Percentiles rank a stretch among this genome's conserved stretches.
Evolutionary conservation across 2,329 filamentous ascomycete genomes (phyloP).

Genomic region (Alternaria solani): DNA sequence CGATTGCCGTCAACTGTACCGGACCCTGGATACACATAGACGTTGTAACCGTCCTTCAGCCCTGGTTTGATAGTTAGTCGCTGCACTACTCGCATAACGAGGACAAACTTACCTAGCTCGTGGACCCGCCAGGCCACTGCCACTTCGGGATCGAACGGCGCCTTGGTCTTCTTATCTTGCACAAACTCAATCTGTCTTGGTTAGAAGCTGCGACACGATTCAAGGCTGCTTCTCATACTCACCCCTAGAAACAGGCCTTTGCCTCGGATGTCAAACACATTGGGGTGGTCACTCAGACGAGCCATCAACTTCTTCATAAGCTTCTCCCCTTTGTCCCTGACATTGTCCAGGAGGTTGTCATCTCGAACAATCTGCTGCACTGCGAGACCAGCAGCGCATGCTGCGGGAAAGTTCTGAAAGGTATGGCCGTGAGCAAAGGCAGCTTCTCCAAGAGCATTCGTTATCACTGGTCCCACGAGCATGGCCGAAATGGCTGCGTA

Average conservation of each 20-base stretch:
- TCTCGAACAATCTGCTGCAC: slow-evolving; percentile 67
- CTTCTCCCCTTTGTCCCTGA: slow-evolving; percentile 61
- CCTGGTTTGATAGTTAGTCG: slow-evolving; percentile 38
- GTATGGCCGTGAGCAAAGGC: slow-evolving; percentile 69
- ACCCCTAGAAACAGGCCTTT: slow-evolving; percentile 66
- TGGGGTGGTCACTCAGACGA: slow-evolving; percentile 54
- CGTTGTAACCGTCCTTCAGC: slow-evolving; percentile 55
- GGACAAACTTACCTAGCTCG: slow-evolving; percentile 55
- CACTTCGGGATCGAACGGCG: slow-evolving; percentile 59
- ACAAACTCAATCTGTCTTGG: slow-evolving; percentile 65
- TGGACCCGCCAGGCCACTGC: slow-evolving; percentile 60
- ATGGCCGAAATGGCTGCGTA: slow-evolving; percentile 69
- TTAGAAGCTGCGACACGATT: slow-evolving; percentile 12
- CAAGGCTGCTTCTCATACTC: slow-evolving; percentile 40
- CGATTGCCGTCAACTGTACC: slow-evolving; percentile 66
- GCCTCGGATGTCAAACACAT: slow-evolving; percentile 69
- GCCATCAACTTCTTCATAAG: slow-evolving; percentile 57
- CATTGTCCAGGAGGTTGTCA: slow-evolving; percentile 67
- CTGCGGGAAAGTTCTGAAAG: slow-evolving; percentile 68
- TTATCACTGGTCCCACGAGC: slow-evolving; percentile 62
- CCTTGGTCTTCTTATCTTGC: slow-evolving; percentile 61
- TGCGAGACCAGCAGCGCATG: slow-evolving; percentile 68
- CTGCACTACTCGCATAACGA: background rate
- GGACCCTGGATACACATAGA: slow-evolving; percentile 69
- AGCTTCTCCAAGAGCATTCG: slow-evolving; percentile 58